Conservation (phyloP, 805 yeast genomes). For the Candida ponderosae region DNA sequence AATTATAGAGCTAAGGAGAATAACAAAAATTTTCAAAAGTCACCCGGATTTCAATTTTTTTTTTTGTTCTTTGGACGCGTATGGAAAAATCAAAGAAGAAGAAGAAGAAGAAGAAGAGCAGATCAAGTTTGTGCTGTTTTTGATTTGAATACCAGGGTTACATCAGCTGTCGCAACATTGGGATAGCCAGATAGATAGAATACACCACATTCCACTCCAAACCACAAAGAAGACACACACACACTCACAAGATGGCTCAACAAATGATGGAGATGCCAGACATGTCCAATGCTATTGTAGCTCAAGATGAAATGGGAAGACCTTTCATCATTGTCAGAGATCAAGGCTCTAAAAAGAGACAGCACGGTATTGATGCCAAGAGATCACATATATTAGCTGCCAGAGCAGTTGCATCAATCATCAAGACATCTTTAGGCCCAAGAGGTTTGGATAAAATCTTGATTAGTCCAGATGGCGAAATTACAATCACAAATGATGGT, state of each 20-base stretch:
- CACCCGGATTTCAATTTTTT: too few relatives aligned
- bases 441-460: constrained; percentile 97
- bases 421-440: constrained; percentile 92
- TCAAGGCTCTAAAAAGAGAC: constrained; percentile 53
- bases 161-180: too few relatives aligned
- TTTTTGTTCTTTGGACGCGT: neutral
- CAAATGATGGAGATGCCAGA: constrained; percentile 62
- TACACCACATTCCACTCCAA: too few relatives aligned
- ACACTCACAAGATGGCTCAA: constrained; percentile 26
- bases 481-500: constrained; percentile 97
- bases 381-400: constrained; percentile 92
- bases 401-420: constrained; percentile 85
- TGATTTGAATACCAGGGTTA: too few relatives aligned
- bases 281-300: constrained; percentile 95
- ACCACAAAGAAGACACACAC: too few relatives aligned
- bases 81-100: neutral
- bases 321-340: constrained; percentile 97
- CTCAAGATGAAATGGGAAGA: constrained; percentile 98
- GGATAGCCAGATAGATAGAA: too few relatives aligned
- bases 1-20: too few relatives aligned
- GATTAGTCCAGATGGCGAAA: constrained; percentile 94
- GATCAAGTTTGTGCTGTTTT: too few relatives aligned
- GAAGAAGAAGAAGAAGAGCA: constrained; percentile 1
- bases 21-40: too few relatives aligned
- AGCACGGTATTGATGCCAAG: constrained; percentile 72